Evolutionary conservation across 495 filamentous ascomycete genomes (phyloP).

Genomic region (Physcia stellaris): DNA sequence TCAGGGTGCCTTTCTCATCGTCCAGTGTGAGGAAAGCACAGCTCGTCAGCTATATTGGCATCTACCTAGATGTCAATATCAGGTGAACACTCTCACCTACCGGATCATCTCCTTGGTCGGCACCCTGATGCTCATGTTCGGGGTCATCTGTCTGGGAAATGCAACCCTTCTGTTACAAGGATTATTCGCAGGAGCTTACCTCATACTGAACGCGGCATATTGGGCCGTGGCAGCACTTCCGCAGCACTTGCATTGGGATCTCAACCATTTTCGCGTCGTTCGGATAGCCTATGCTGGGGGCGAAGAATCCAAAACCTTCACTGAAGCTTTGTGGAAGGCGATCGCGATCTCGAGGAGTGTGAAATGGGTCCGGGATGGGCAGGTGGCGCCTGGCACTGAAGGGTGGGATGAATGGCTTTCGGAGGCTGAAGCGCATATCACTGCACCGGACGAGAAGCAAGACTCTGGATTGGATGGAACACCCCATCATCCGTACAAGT

Average conservation of each 20-base stretch:
- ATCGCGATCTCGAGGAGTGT: constrained; percentile 25
- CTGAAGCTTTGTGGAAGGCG: constrained; percentile 29
- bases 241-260: constrained; percentile 25
- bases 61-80: constrained; percentile 31
- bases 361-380: constrained; percentile 22
- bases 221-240: constrained; percentile 33
- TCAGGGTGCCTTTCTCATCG: constrained; percentile 44
- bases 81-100: constrained; percentile 20
- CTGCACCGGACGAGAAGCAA: not conserved
- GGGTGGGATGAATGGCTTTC: constrained; percentile 27
- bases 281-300: constrained; percentile 17
- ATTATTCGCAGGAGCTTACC: constrained; percentile 27
- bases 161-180: constrained; percentile 25
- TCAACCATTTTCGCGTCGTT: constrained; percentile 21
- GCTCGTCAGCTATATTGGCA: constrained; percentile 51
- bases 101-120: constrained; percentile 27
- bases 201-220: constrained; percentile 29
- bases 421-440: constrained; percentile 14
- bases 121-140: constrained; percentile 33
- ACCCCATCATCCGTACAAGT: no score
- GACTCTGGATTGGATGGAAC: not conserved
- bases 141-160: constrained; percentile 32
- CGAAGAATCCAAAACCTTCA: constrained; percentile 21
- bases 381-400: constrained; percentile 23
- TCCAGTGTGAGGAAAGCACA: constrained; percentile 49